Percentiles rank a stretch among this genome's conserved stretches.
These are phyloP conservation scores for Salmacisia buchloeana DNA, from an alignment of 1,284 basidiomycete genomes.

Conservation along the genomic window DNA sequence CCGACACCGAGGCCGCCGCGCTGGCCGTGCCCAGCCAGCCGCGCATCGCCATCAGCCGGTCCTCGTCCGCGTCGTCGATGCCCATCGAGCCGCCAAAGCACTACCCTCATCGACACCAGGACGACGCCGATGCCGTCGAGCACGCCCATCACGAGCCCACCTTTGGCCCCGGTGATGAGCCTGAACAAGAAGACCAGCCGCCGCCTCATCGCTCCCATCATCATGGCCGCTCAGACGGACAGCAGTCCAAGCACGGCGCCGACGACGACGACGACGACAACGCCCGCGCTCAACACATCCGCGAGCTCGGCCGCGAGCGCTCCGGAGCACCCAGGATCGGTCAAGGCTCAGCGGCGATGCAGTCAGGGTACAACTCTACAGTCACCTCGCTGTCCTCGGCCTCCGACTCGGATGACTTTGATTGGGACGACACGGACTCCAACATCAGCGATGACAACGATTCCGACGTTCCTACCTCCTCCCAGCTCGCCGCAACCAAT, in stretches of 20 bases:
- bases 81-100: conserved; percentile 1
- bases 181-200: too few relatives aligned
- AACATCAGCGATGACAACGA: conserved; percentile 26
- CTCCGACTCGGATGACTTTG: conserved; percentile 45
- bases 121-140: neutral
- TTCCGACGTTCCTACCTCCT: conserved; percentile 7
- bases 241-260: neutral
- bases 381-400: conserved; percentile 13
- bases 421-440: conserved; percentile 40
- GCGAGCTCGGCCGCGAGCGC: neutral
- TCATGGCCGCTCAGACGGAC: too few relatives aligned
- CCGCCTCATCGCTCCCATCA: too few relatives aligned
- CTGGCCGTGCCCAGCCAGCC: neutral
- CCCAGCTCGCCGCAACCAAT: neutral
- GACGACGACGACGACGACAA: neutral
- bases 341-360: neutral
- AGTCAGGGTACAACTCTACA: conserved; percentile 6
- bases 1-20: neutral
- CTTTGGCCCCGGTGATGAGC: too few relatives aligned
- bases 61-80: neutral
- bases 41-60: neutral
- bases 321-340: neutral
- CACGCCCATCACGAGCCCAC: neutral
- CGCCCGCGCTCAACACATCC: neutral
- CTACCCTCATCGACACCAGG: neutral